Evolutionary conservation across 306 rosid species (phyloP).

Genomic region (Prinsepia uniflora): DNA sequence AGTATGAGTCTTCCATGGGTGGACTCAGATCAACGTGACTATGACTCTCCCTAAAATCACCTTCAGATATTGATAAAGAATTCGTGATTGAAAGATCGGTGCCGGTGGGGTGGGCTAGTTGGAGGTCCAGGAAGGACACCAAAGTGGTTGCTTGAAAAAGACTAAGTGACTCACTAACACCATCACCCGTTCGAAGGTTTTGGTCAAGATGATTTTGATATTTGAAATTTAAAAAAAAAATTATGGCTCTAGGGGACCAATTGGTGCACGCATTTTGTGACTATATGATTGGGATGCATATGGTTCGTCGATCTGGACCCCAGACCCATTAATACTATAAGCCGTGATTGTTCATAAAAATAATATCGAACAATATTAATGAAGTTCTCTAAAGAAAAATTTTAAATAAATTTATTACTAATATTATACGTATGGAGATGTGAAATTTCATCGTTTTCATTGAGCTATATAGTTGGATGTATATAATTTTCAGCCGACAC

Average conservation of each 20-base stretch:
- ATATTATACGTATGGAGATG: no score
- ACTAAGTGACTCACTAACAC: neutral
- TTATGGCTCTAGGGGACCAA: neutral
- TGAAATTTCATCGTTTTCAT: no score
- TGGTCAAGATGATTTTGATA: neutral
- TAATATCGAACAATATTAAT: no score
- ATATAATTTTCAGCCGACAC: neutral
- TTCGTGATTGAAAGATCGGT: neutral
- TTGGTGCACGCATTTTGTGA: neutral
- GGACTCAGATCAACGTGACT: neutral
- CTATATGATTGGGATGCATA: neutral
- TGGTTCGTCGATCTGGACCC: neutral
- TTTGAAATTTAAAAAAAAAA: neutral
- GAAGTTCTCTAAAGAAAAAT: no score
- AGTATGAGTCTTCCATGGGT: neutral
- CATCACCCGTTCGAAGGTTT: neutral
- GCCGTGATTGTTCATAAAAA: no score
- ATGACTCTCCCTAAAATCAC: neutral
- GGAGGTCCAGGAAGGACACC: neutral
- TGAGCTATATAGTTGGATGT: neutral
- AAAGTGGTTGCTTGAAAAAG: neutral
- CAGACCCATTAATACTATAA: neutral
- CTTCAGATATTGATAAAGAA: neutral
- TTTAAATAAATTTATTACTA: no score
- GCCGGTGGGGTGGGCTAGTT: neutral